Base-by-base conservation (phyloP, 78 protist species). In the Paratrimastix pyriformis region DNA sequence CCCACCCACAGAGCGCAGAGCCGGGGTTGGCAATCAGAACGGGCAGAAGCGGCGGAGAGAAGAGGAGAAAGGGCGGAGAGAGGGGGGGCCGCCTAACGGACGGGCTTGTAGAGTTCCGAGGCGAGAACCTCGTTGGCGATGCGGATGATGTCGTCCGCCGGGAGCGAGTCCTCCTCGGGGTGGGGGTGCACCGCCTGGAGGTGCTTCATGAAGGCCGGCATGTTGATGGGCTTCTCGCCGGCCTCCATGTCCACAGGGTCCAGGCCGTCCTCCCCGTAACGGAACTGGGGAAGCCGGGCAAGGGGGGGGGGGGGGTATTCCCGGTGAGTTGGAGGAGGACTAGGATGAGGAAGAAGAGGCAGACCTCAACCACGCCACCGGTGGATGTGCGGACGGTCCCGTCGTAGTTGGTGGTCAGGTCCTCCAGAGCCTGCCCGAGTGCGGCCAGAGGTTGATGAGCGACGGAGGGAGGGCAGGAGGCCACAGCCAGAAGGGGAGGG, bases 231-330 rank as follows among this genome's bases (percentile, higher is more conserved):
- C 6, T 13, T 42, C 21, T 81, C 9, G 1, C 37, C n/a, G 52
- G 54, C 68, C 45, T 83, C 86, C 72, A 79, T 84, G 24, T 0
- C 0, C 64, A 72, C 39, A 26, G 94, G 94, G 77, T 95, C 98
- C 5, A 95, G 68, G 15, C 93, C 96, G 65, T 97, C 99, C 33
- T 94, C 99, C n/a, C 99, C 99, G 80, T 87, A 97, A 39, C 65
- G 48, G 48, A 93, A 85, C 87, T 97, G 55, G n/a, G 40, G 30
- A 3, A 75, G 18, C 21, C 9, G 39, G 52, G 52, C 52, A 46
- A 46, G 11, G 11, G 11, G 52, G 7, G 7, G 7, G 7, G 93
- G n/a, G n/a, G n/a, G n/a, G n/a, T n/a, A 88, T 86, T 32, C 48
- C 60, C 2, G 83, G 77, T 8, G 93, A 90, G 46, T 6, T 3